phyloP scores from a whole-genome alignment of 1,139 yeast genomes.

The Chernovozyma aurita region DNA sequence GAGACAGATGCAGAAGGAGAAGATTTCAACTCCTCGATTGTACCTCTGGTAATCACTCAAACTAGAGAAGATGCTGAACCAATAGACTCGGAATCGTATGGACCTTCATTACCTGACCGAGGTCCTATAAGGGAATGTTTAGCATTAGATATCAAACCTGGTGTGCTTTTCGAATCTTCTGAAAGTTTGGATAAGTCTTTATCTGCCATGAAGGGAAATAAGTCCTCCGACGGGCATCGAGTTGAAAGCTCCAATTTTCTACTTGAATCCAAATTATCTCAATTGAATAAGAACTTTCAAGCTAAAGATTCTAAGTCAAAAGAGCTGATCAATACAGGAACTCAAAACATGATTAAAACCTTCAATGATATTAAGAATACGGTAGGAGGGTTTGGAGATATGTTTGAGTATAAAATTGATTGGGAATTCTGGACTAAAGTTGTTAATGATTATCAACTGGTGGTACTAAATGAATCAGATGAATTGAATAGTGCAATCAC shows the following conservation, averaged over 20 bases:
- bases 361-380: constrained; percentile 52
- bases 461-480: constrained; percentile 60
- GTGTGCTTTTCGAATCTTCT: not conserved
- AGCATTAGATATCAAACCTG: constrained; percentile 13
- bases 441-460: constrained; percentile 64
- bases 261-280: constrained; percentile 32
- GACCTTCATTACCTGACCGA: constrained; percentile 20
- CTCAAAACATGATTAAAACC: constrained; percentile 56
- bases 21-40: not conserved
- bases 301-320: constrained; percentile 29
- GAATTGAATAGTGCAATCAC: constrained; percentile 59
- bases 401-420: constrained; percentile 43
- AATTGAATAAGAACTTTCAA: constrained; percentile 25
- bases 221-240: not conserved
- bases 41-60: not conserved
- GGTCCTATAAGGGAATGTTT: constrained; percentile 26
- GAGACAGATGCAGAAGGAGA: not conserved
- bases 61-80: not conserved
- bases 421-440: constrained; percentile 91
- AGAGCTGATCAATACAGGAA: constrained; percentile 56
- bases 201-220: not conserved
- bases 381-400: constrained; percentile 38
- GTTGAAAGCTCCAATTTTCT: constrained; percentile 24
- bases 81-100: not conserved
- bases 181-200: not conserved